Base-by-base conservation (phyloP, 148 eudicot genomes). In the Nyssa sinensis region DNA sequence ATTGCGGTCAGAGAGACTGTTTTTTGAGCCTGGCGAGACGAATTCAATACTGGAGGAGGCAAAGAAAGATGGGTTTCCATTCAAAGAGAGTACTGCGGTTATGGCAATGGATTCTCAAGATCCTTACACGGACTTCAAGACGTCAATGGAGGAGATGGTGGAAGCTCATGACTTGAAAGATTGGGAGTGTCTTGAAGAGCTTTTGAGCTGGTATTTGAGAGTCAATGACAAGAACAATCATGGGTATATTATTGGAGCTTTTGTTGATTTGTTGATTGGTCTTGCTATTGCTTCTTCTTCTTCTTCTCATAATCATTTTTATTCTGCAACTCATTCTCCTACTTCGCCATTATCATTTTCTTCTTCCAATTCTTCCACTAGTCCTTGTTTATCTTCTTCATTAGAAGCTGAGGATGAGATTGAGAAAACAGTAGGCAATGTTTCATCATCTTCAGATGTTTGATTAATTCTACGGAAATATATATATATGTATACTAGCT, bases 81-180 rank as follows among this genome's bases (percentile, higher is more conserved):
- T 74, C 25, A 76, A 79, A 55, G 83, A 78, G 58, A 84, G 84
- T 73, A 37, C 5, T 37, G 83, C 76, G 72, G 66, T 70, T 11
- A 60, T 85, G 80, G 81, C 84, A 44, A 78, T 88, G 86, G 92
- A 88, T 2, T 86, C 95, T 1, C 65, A 49, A 1, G 88, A 86
- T 64, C 95, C 95, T 23, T 86, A 71, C 69, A 67, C 62, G 24
- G 92, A 88, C 71, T 90, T 90, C 69, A 60, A 86, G 21, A 79
- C 44, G 51, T 90, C 95, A 55, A 90, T 90, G 95, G 87, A 84
- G 69, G 90, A 90, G 31, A 90, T 90, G 95, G 86, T 88, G 47
- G 88, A 80, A 27, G 88, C 90, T 31, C 86, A 88, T 76, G 92
- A 84, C 19, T 57, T 90, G 37, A 84, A 84, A 9, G 83, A 80